phyloP scores from a whole-genome alignment of 257 asterid species.

The Knoxia roxburghii region DNA sequence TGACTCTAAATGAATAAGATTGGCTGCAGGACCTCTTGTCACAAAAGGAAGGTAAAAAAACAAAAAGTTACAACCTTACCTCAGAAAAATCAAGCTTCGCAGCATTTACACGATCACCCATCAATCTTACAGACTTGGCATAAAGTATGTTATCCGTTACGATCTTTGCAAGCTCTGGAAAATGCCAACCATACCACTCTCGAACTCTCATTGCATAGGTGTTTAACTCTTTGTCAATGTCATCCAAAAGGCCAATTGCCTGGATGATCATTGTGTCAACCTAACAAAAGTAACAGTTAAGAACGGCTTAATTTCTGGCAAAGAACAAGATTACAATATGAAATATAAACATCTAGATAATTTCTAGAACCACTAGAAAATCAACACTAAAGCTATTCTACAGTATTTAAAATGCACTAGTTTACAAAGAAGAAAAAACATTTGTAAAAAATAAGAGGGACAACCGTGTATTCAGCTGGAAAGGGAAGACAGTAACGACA shows the following conservation, averaged over 20 bases:
- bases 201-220: slow-evolving; percentile 94
- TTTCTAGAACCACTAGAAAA: not conserved
- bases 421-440: too few relatives aligned
- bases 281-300: slow-evolving; percentile 25
- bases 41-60: too few relatives aligned
- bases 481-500: too few relatives aligned
- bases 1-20: not conserved
- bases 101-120: slow-evolving; percentile 80
- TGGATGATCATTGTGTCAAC: slow-evolving; percentile 93
- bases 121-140: slow-evolving; percentile 74
- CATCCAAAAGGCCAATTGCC: slow-evolving; percentile 88
- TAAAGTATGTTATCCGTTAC: slow-evolving; percentile 71
- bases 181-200: slow-evolving; percentile 98
- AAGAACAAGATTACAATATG: not conserved
- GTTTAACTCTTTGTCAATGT: slow-evolving; percentile 87
- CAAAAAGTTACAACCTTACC: slow-evolving; percentile 31
- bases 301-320: not conserved
- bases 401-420: too few relatives aligned
- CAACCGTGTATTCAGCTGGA: not conserved
- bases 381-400: not conserved
- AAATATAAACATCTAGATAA: not conserved
- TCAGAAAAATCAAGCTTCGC: slow-evolving; percentile 82
- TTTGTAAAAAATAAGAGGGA: too few relatives aligned
- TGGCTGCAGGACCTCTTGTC: not conserved
- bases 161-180: slow-evolving; percentile 91